A percentile compares a stretch with the other conserved stretches of the same genome.
phyloP scores from a whole-genome alignment of 164 flowering plant genomes.

The Platanus orientalis region DNA sequence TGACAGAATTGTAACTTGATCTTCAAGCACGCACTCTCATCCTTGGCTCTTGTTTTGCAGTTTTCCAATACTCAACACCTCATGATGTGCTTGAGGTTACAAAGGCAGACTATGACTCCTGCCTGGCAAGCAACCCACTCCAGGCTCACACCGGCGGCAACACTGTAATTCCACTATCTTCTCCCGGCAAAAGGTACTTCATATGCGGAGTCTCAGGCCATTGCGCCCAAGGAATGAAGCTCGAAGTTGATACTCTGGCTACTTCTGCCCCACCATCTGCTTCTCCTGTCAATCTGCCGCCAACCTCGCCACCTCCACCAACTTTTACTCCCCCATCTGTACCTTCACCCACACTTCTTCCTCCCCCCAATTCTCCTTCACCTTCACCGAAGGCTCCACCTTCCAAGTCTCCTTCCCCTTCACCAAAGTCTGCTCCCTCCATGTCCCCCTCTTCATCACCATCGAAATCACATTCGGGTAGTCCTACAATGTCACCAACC shows the following conservation, averaged over 20 bases:
- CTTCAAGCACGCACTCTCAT: background rate
- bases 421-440: slow-evolving; percentile 12
- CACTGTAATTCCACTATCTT: slow-evolving; percentile 39
- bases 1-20: no score
- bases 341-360: background rate
- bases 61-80: slow-evolving; percentile 37
- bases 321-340: slow-evolving; percentile 9
- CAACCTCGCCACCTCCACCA: slow-evolving; percentile 8
- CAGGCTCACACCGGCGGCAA: slow-evolving; percentile 25
- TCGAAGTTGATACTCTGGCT: slow-evolving; percentile 36
- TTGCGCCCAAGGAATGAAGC: slow-evolving; percentile 54
- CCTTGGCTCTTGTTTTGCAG: slow-evolving; percentile 27
- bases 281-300: background rate
- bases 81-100: slow-evolving; percentile 57
- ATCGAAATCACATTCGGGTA: background rate
- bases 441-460: background rate
- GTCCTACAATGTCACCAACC: background rate
- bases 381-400: slow-evolving; percentile 6
- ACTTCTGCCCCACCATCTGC: slow-evolving; percentile 5
- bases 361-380: no score
- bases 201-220: slow-evolving; percentile 59
- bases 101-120: slow-evolving; percentile 42
- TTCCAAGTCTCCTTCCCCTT: slow-evolving; percentile 8
- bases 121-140: slow-evolving; percentile 35
- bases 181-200: slow-evolving; percentile 60